Base-by-base conservation (phyloP, 2,329 filamentous ascomycete genomes). In the Biscogniauxia mediterranea region DNA sequence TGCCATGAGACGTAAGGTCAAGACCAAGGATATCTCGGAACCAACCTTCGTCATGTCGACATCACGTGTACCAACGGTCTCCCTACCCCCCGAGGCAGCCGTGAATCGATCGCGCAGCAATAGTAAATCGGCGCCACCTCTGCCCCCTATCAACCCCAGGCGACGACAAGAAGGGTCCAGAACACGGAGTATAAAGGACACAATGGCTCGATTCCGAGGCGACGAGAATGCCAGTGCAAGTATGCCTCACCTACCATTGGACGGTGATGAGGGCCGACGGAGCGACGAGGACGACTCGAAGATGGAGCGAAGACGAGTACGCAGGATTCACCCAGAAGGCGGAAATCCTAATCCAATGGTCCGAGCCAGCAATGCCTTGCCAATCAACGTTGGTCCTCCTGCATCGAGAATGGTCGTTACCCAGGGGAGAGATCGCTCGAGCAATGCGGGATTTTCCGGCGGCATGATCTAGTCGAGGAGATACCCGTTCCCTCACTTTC, bases 141-240 rank as follows among this genome's bases (percentile, higher is more conserved):
- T 87, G 42, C 85, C 85, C 2, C 84, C 84, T 1, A 83, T 87
- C 70, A 87, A 87, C 68, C 85, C 85, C 26, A 79, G 83, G 55
- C 80, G 85, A 9, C 77, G 75, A 54, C 73, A 76, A 55, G 75
- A 79, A 13, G 72, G 70, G 13, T 71, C 74, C 0, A 74, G 70
- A 32, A 69, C 71, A 2, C 79, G 82, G 57, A 79, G 78, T 9
- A 71, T 77, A 1, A 70, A 78, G n/a, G 76, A 74, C 23, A 72
- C 73, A 3, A 63, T 79, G 20, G 66, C 72, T 49, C 74, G 76
- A 19, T 73, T 74, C 19, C 71, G 70, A 13, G 74, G 73, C 5
- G 77, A 79, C 11, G 66, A 64, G 5, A 68, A 70, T 5, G 64
- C 60, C n/a, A 70, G 68, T 52, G 68, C 72, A 23, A 73, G 73